These are phyloP conservation scores for Histomonas meleagridis DNA, from an alignment of 208 protist genomes.

Conservation along the genomic window DNA sequence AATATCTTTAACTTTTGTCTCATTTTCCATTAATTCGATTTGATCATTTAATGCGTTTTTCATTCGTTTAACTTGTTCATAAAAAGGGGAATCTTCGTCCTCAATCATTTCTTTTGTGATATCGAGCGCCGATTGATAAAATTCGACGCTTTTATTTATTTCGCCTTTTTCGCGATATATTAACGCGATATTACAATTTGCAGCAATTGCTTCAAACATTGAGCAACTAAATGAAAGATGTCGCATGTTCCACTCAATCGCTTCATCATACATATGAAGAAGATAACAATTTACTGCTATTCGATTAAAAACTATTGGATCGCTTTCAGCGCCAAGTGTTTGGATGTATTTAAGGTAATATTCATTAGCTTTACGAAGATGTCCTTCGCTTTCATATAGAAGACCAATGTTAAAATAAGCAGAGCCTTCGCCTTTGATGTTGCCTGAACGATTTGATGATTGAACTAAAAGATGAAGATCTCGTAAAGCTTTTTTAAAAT, in stretches of 20 bases:
- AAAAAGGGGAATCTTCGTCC: background rate
- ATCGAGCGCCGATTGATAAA: background rate
- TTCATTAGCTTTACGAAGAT: background rate
- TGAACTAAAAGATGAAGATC: slow-evolving; percentile 27
- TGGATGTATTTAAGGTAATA: slow-evolving; percentile 24
- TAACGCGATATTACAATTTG: slow-evolving; percentile 12
- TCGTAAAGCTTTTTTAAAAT: slow-evolving; percentile 18
- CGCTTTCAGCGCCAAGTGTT: background rate
- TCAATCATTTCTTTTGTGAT: background rate
- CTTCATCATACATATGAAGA: background rate
- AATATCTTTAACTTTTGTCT: background rate
- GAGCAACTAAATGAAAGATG: slow-evolving; percentile 20
- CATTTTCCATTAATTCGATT: background rate
- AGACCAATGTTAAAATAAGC: slow-evolving; percentile 29
- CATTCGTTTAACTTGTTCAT: background rate
- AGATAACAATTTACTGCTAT: background rate
- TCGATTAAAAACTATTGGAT: slow-evolving; percentile 13
- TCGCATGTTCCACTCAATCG: slow-evolving; percentile 16
- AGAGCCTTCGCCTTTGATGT: slow-evolving; percentile 1
- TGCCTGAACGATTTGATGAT: background rate
- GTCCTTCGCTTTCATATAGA: slow-evolving; percentile 15
- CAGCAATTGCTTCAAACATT: slow-evolving; percentile 23
- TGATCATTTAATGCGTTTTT: background rate
- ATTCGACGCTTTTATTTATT: background rate
- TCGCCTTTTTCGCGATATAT: background rate